Evolutionary conservation across 1,284 basidiomycete genomes (phyloP), one percentile per base, ranked within the genome.

Genomic region (Ustilago xerochloae): DNA sequence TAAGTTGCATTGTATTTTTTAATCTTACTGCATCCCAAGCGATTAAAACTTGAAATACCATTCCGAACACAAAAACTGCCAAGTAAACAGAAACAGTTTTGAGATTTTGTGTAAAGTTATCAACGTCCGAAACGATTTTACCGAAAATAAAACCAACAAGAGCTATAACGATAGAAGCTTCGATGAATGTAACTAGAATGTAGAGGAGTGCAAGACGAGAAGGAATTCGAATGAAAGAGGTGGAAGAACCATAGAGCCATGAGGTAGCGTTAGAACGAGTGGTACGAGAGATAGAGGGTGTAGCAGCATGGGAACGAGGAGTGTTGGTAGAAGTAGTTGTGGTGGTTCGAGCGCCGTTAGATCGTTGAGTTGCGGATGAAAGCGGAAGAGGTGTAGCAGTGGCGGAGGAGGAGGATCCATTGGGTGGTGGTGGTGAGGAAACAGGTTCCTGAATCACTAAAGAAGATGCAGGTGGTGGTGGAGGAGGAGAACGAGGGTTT

Each of bases 61-160:
- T 67, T 20, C 76, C 80, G 47, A 81, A 73, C 20, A 80, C 74
- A 24, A 80, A 77, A 0, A 81, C 62, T 26, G 78, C 70, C 18
- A 81, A 45, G 48, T 79, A 81, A 32, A 81, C 76, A 18, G 76
- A 71, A 12, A 81, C 65, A 18, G 80, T 81, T 52, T 81, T 81
- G 59, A 80, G 70, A 30, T 80, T 63, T 48, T 81, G 78, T 13
- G 67, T 55, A n/a, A 79, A 53, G 53, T 62, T 54, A 35, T 72
- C 63, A 18, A 73, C 62, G 15, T 56, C 36, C 4, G 66, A 13
- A 12, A 65, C 54, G 54, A 81, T 78, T 35, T 56, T 46, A 8
- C 48, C 78, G 36, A 80, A 81, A 38, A 76, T 78, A 59, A 67
- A 63, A 16, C 58, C 65, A 30, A 79, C 78, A 22, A 81, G 65